A percentile compares a stretch with the other conserved stretches of the same genome.
Evolutionary conservation across 306 rosid genomes (phyloP).

Genomic region (Prunus fruticosa): DNA sequence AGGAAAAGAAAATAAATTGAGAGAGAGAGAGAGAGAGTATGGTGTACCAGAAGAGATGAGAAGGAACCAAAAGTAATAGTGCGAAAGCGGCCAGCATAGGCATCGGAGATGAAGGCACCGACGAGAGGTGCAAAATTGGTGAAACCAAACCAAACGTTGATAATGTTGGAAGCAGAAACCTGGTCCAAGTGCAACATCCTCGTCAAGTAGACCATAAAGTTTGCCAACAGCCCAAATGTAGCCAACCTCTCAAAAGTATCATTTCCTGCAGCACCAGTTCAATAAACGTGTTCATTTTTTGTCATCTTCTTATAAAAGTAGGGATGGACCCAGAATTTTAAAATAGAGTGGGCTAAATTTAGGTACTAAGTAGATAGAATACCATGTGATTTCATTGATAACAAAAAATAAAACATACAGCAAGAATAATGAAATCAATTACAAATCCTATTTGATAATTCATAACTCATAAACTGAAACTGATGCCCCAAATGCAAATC

Average conservation of each 20-base stretch:
- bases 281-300: neutral
- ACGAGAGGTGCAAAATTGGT: constrained; percentile 60
- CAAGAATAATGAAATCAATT: too few species aligned
- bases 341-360: too few species aligned
- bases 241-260: constrained; percentile 88
- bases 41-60: constrained; percentile 30
- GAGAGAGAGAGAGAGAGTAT: too few species aligned
- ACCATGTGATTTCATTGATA: too few species aligned
- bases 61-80: constrained; percentile 70
- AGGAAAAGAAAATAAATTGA: too few species aligned
- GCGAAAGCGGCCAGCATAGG: constrained; percentile 67
- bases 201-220: constrained; percentile 76
- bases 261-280: constrained; percentile 48
- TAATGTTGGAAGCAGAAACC: constrained; percentile 59
- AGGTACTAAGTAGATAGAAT: too few species aligned
- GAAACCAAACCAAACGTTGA: constrained; percentile 62
- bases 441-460: too few species aligned
- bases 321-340: too few species aligned
- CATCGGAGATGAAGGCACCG: constrained; percentile 85
- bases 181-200: constrained; percentile 63
- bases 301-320: neutral
- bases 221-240: constrained; percentile 59
- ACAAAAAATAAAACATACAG: too few species aligned
- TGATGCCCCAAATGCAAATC: too few species aligned
- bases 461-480: too few species aligned